Evolutionary conservation across 2,329 filamentous ascomycete species (phyloP).

Genomic region (Diplocarpon rosae): DNA sequence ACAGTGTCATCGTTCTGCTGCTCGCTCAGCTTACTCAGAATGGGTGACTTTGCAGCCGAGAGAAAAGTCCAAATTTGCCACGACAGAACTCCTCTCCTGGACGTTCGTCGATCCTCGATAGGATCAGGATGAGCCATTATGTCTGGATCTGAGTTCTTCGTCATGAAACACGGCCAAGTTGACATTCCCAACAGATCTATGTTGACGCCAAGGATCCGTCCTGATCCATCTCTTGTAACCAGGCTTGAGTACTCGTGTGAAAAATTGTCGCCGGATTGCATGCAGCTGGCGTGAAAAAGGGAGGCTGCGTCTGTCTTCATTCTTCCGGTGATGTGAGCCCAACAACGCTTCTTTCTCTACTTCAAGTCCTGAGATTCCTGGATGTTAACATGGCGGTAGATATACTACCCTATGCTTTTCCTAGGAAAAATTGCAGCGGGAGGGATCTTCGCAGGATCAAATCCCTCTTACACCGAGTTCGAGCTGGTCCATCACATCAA

Average conservation of each 20-base stretch:
- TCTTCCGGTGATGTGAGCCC: slow-evolving; percentile 25
- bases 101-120: slow-evolving; percentile 18
- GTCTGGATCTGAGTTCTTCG: background rate
- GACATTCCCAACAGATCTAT: slow-evolving; percentile 16
- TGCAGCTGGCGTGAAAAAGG: slow-evolving; percentile 18
- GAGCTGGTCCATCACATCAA: slow-evolving; percentile 24
- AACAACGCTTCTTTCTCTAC: background rate
- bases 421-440: slow-evolving; percentile 23
- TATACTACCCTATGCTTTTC: slow-evolving; percentile 19
- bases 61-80: slow-evolving; percentile 12
- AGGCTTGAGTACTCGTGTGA: slow-evolving; percentile 18
- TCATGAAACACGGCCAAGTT: background rate
- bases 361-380: too few relatives aligned
- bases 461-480: slow-evolving; percentile 22
- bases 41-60: slow-evolving; percentile 7
- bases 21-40: background rate
- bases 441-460: slow-evolving; percentile 23
- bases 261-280: slow-evolving; percentile 23
- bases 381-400: slow-evolving; percentile 6
- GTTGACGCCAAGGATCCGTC: slow-evolving; percentile 19
- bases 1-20: too few relatives aligned
- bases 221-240: slow-evolving; percentile 19
- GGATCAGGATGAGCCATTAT: slow-evolving; percentile 20
- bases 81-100: slow-evolving; percentile 22
- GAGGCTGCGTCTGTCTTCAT: slow-evolving; percentile 24